phyloP scores from a whole-genome alignment of 192 early-diverging fungal species.

The Endogone sp. region DNA sequence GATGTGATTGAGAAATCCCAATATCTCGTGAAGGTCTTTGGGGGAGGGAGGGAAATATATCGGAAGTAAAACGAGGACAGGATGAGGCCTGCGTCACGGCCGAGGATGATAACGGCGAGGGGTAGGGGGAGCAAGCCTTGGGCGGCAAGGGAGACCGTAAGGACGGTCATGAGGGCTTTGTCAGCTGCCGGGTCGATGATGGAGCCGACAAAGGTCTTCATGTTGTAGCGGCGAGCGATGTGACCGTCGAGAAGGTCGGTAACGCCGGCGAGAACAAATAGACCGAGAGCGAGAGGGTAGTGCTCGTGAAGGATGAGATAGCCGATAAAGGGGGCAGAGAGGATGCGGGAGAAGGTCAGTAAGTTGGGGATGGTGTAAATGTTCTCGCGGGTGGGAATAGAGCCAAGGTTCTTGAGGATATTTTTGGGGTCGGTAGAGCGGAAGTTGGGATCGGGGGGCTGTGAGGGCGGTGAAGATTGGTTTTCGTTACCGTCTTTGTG shows the following conservation, averaged over 20 bases:
- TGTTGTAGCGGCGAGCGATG: slow-evolving; percentile 83
- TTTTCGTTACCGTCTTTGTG: too few relatives aligned
- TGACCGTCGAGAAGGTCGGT: slow-evolving; percentile 89
- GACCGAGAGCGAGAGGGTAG: slow-evolving; percentile 64
- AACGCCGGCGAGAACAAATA: slow-evolving; percentile 77
- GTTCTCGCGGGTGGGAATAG: slow-evolving; percentile 48
- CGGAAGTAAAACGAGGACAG: slow-evolving; percentile 77
- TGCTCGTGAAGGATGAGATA: slow-evolving; percentile 77
- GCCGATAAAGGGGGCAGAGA: slow-evolving; percentile 84
- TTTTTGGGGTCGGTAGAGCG: neutral
- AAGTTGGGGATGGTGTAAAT: slow-evolving; percentile 91
- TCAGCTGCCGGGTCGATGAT: slow-evolving; percentile 94
- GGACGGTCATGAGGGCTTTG: slow-evolving; percentile 87
- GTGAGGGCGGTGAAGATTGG: too few relatives aligned
- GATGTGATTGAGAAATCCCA: slow-evolving; percentile 90
- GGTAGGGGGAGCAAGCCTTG: slow-evolving; percentile 72
- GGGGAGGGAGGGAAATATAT: slow-evolving; percentile 82
- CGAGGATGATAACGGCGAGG: slow-evolving; percentile 80
- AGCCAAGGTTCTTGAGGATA: neutral
- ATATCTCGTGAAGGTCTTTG: slow-evolving; percentile 82
- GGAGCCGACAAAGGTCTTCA: slow-evolving; percentile 82
- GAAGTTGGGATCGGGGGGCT: neutral
- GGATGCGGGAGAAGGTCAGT: slow-evolving; percentile 76
- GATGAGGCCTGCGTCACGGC: slow-evolving; percentile 78
- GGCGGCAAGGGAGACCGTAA: slow-evolving; percentile 75